Base-by-base conservation (phyloP, 2,329 filamentous ascomycete genomes). In the Drechslera avenae region DNA sequence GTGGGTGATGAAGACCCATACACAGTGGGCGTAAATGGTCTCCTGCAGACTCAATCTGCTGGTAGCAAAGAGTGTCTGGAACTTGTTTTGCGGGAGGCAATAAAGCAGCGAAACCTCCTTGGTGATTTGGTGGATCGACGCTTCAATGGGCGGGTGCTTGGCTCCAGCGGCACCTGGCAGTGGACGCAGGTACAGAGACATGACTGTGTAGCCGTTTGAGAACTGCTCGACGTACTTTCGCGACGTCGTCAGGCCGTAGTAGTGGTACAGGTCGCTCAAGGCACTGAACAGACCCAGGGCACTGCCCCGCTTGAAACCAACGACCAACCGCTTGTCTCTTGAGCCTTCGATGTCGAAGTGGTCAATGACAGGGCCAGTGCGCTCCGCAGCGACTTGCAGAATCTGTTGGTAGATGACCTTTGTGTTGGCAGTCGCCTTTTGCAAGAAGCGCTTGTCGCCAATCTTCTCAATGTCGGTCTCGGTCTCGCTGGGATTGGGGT, bases 141-240 rank as follows among this genome's bases (percentile, higher is more conserved):
- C 88, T 67, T 97, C 91, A 62, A 97, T 91, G 0, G 91, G 88
- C 32, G 93, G 92, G 71, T 83, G 79, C 59, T 81, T 82, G 54
- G 76, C 72, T 8, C 78, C 77, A 34, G 60, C 60, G 17, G 57
- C 48, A 18, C 57, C 64, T n/a, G 82, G 76, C 31, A 84, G 77
- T 17, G 90, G 91, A 60, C 88, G 87, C 53, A 99, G 83, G 76
- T 99, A 99, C 57, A 97, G 85, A 63, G 91, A 97, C 83, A 97
- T 96, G 75, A 97, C 89, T 12, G 91, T 96, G 73, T 97, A 95
- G 56, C 94, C 94, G 75, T 99, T 99, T 69, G 92, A 94, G 81
- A 99, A 99, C 77, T 97, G 94, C 78, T 99, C 78, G 41, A 99
- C 89, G 70, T 99, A 99, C 79, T 99, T 99, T 64, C 94, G 85